These are phyloP conservation scores for Rhizopogon roseolus DNA, from an alignment of 768 basidiomycete genomes.

Conservation along the genomic window DNA sequence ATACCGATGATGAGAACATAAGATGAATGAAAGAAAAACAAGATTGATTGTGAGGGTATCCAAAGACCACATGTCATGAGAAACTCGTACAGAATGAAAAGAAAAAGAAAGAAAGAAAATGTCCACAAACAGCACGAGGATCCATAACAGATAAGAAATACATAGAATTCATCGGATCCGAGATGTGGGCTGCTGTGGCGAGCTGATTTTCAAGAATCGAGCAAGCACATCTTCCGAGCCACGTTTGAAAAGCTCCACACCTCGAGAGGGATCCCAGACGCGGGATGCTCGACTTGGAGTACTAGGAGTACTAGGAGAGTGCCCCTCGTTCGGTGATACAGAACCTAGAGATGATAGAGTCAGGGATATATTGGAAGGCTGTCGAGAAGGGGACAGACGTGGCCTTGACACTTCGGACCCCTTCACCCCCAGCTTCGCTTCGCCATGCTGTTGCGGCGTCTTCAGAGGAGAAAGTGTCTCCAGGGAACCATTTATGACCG, in stretches of 20 bases:
- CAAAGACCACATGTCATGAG: background rate
- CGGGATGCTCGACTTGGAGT: conserved; percentile 46
- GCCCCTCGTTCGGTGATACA: conserved; percentile 42
- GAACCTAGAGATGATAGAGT: conserved; percentile 48
- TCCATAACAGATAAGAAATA: background rate
- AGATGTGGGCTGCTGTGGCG: conserved; percentile 53
- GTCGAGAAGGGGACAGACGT: conserved; percentile 8
- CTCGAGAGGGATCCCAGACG: conserved; percentile 84
- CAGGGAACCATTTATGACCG: conserved; percentile 10
- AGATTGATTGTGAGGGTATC: background rate
- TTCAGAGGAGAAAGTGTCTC: conserved; percentile 13
- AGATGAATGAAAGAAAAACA: background rate
- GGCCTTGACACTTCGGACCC: conserved; percentile 2
- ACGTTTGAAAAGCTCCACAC: conserved; percentile 81
- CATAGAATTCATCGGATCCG: background rate
- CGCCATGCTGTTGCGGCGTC: conserved; percentile 5
- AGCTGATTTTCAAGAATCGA: conserved; percentile 75
- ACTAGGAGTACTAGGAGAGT: conserved; percentile 22
- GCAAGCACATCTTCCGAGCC: conserved; percentile 86
- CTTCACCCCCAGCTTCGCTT: conserved; percentile 6
- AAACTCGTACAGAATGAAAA: background rate
- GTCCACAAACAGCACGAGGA: background rate
- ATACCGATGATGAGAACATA: no score
- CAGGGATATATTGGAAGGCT: conserved; percentile 40
- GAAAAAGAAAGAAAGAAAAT: background rate